A percentile compares a stretch with the other conserved stretches of the same genome.
phyloP scores from a whole-genome alignment of 345 rosid species.

The Bruguiera gymnorhiza region DNA sequence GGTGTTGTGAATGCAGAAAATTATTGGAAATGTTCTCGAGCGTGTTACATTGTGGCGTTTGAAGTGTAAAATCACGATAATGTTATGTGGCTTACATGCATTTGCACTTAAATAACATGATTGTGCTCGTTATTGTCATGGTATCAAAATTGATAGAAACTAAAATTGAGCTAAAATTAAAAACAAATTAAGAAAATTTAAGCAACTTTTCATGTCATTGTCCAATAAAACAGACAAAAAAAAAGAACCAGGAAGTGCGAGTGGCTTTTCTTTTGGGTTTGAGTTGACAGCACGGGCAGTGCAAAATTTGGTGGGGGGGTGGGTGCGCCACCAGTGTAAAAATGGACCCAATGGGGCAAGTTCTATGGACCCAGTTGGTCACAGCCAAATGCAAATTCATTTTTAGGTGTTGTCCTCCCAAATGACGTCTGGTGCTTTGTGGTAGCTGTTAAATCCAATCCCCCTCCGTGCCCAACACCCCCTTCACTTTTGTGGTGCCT shows the following conservation, averaged over 20 bases:
- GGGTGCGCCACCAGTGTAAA: slow-evolving; percentile 19
- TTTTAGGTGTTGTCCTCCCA: slow-evolving; percentile 11
- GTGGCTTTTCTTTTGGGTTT: not conserved
- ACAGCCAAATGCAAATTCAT: slow-evolving; percentile 6
- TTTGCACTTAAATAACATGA: no score
- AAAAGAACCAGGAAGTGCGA: not conserved
- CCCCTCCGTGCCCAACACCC: slow-evolving; percentile 38
- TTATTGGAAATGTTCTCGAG: no score
- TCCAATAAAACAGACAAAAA: not conserved
- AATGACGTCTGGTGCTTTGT: slow-evolving; percentile 14
- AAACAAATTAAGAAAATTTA: no score
- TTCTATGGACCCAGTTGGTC: slow-evolving; percentile 23
- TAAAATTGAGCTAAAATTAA: no score
- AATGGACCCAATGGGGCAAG: not conserved
- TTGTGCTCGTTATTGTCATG: no score
- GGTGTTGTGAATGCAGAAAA: no score
- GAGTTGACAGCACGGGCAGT: slow-evolving; percentile 22
- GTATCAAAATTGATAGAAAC: no score
- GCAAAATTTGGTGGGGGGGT: slow-evolving; percentile 16
- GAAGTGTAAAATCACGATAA: no score
- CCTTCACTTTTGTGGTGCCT: slow-evolving; percentile 24
- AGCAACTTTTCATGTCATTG: no score
- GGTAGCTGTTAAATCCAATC: slow-evolving; percentile 35
- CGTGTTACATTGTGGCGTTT: no score
- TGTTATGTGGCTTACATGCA: no score